phyloP scores from a whole-genome alignment of 2,329 filamentous ascomycete species.

The Diaporthe sp. region DNA sequence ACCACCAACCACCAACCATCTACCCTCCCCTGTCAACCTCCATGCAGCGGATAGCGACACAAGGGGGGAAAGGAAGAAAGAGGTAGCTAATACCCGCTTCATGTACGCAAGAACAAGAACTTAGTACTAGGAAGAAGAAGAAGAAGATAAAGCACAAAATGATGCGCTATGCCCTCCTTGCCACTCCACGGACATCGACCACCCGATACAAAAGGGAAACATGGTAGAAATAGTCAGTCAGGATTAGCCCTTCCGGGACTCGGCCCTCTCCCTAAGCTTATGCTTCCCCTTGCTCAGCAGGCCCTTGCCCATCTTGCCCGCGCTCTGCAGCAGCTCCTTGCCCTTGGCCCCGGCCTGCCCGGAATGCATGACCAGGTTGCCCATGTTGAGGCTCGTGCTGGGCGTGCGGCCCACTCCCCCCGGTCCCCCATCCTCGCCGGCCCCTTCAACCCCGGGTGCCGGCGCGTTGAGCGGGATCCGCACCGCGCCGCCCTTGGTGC shows the following conservation, averaged over 20 bases:
- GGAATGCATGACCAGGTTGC: conserved; percentile 64
- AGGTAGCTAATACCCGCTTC: not conserved
- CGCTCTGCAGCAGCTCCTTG: conserved; percentile 89
- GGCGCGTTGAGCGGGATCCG: conserved; percentile 27
- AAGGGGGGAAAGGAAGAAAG: not conserved
- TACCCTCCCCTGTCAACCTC: not conserved
- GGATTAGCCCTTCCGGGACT: conserved; percentile 21
- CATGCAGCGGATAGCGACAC: not conserved
- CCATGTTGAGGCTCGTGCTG: conserved; percentile 48
- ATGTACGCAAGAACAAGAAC: not conserved
- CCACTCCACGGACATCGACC: not conserved
- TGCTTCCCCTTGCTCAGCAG: conserved; percentile 91
- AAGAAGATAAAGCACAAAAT: not conserved
- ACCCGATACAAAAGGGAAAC: not conserved
- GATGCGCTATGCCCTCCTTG: conserved; percentile 22
- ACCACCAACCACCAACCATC: not conserved
- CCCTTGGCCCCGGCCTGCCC: conserved; percentile 83
- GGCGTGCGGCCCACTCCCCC: conserved; percentile 4
- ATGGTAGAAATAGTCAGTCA: not conserved
- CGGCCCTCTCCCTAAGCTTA: conserved; percentile 73
- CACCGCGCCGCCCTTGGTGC: conserved; percentile 24
- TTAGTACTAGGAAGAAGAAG: too few species aligned
- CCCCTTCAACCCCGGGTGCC: not conserved
- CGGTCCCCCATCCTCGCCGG: not conserved
- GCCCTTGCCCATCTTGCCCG: conserved; percentile 91